Percentiles rank a stretch among this genome's conserved stretches.
These are phyloP conservation scores for Cladosporium sp. DNA, from an alignment of 2,329 filamentous ascomycete genomes.

Conservation along the genomic window DNA sequence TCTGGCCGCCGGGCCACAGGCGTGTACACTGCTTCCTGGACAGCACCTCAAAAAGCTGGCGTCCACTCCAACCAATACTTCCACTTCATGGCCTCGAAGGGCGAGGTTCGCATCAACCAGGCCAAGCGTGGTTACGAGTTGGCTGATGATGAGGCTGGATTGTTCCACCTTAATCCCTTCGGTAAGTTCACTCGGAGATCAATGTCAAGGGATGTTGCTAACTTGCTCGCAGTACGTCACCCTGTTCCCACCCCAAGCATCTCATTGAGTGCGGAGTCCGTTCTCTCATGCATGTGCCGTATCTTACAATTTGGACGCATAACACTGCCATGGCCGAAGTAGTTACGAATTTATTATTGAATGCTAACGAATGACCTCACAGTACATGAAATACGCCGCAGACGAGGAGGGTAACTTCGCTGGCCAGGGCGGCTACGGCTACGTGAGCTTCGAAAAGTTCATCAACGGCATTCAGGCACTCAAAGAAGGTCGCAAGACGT, in stretches of 20 bases:
- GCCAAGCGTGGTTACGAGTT: slow-evolving; percentile 93
- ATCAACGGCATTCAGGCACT: slow-evolving; percentile 78
- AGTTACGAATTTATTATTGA: too few species aligned
- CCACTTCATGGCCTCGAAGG: slow-evolving; percentile 81
- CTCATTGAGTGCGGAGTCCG: too few species aligned
- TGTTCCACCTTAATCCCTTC: slow-evolving; percentile 80
- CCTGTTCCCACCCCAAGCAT: neutral
- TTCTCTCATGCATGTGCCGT: neutral
- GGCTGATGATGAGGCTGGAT: slow-evolving; percentile 68
- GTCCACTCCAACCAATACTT: slow-evolving; percentile 98
- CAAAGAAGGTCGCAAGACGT: slow-evolving; percentile 67
- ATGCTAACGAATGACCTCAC: neutral
- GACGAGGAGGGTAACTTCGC: slow-evolving; percentile 94
- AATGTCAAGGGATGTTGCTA: neutral
- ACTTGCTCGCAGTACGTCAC: neutral
- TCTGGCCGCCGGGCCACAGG: slow-evolving; percentile 71
- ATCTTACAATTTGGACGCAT: too few species aligned
- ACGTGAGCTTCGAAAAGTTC: slow-evolving; percentile 94
- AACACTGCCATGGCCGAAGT: too few species aligned
- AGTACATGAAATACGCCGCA: slow-evolving; percentile 61
- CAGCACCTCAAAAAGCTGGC: slow-evolving; percentile 83
- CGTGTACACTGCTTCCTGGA: slow-evolving; percentile 93
- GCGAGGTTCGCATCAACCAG: slow-evolving; percentile 87
- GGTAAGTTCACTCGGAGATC: neutral
- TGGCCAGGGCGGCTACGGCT: slow-evolving; percentile 87